phyloP scores from a whole-genome alignment of 2,329 filamentous ascomycete species.

The Neopestalotiopsis rosae region DNA sequence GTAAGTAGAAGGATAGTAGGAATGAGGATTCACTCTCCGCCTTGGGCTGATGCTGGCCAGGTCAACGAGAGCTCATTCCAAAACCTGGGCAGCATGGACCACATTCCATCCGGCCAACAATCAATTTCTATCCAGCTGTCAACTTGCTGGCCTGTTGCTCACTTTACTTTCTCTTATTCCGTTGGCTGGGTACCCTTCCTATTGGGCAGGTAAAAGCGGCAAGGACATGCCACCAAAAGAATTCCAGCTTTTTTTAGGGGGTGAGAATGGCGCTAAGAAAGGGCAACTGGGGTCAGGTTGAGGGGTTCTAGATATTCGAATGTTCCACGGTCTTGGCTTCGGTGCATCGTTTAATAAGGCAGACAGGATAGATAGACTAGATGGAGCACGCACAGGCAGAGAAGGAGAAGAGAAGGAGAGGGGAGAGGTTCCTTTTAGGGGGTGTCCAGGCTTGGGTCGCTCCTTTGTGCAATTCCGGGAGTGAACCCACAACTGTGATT shows the following conservation, averaged over 20 bases:
- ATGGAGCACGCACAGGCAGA: neutral
- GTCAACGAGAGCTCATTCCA: constrained; percentile 2
- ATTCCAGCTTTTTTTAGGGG: constrained; percentile 12
- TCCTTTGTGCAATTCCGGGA: constrained; percentile 9
- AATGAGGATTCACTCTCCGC: constrained; percentile 1
- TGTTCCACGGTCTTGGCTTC: constrained; percentile 7
- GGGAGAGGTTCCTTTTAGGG: neutral
- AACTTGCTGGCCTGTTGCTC: too few species aligned
- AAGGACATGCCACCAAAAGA: constrained; percentile 5
- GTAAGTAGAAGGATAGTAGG: neutral
- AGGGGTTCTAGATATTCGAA: constrained; percentile 12
- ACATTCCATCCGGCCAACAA: neutral
- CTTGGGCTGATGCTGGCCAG: constrained; percentile 1
- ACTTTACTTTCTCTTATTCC: neutral
- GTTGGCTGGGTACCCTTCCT: constrained; percentile 2
- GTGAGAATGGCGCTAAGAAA: neutral
- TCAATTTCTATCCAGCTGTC: too few species aligned
- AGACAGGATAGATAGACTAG: neutral
- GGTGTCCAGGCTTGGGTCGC: constrained; percentile 8
- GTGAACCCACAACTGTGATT: constrained; percentile 16
- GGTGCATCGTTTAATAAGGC: neutral
- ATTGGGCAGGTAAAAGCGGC: constrained; percentile 15
- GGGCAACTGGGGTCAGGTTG: constrained; percentile 2
- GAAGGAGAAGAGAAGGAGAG: neutral
- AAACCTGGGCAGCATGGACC: neutral